Percentiles rank a stretch among this genome's conserved stretches.
Conservation (phyloP, 768 basidiomycete genomes). For the Collybia sordida region DNA sequence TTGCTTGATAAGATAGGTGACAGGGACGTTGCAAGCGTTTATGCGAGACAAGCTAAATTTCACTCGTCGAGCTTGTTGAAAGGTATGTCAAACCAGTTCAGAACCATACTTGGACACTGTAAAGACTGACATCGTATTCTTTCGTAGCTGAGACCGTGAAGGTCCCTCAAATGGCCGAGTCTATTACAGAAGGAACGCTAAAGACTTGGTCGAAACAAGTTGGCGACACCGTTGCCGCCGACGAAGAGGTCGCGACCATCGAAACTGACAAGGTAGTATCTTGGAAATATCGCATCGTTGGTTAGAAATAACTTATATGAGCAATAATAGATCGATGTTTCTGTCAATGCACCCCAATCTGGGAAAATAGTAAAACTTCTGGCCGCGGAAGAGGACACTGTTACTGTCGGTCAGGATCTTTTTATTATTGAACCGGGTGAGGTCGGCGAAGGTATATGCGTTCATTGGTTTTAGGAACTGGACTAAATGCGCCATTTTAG, state of each 20-base stretch:
- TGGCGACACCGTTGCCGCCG: constrained; percentile 85
- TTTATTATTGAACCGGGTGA: constrained; percentile 89
- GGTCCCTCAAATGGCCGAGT: constrained; percentile 98
- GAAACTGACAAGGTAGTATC: constrained; percentile 93
- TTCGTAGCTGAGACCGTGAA: constrained; percentile 82
- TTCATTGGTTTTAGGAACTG: neutral
- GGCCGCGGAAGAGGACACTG: constrained; percentile 91
- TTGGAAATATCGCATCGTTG: neutral
- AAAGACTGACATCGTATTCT: neutral
- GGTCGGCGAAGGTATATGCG: constrained; percentile 44
- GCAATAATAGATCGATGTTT: constrained; percentile 82
- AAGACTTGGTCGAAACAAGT: constrained; percentile 94
- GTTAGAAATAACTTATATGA: constrained; percentile 4
- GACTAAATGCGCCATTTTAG: constrained; percentile 6
- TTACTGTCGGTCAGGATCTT: constrained; percentile 91
- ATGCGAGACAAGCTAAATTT: constrained; percentile 58
- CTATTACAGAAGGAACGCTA: constrained; percentile 95
- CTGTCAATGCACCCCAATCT: constrained; percentile 88
- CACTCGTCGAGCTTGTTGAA: constrained; percentile 69
- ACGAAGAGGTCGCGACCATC: constrained; percentile 97
- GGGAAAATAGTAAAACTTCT: constrained; percentile 88
- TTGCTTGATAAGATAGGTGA: constrained; percentile 11
- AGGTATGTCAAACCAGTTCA: constrained; percentile 40
- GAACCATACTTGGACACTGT: neutral
- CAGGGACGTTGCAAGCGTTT: constrained; percentile 47